Evolutionary conservation across 1,139 yeast species (phyloP).

Genomic region (Zhuliangozyma blackwelliae): DNA sequence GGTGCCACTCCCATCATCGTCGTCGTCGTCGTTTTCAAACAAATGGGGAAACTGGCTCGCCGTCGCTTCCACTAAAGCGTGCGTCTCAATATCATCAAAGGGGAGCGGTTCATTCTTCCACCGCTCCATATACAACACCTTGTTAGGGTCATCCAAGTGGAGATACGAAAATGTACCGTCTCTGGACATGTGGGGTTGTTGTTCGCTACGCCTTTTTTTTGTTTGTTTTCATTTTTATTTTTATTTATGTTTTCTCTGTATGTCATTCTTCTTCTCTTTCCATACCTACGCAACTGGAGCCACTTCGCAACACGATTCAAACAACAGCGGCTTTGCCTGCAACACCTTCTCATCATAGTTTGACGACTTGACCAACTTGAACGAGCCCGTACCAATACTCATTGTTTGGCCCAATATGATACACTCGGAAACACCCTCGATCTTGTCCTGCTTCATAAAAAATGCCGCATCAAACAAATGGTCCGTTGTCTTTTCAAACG

Average conservation of each 20-base stretch:
- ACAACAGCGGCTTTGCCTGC: conserved; percentile 51
- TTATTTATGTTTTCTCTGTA: background rate
- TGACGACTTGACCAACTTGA: conserved; percentile 70
- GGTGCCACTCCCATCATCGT: conserved; percentile 16
- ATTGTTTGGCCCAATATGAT: conserved; percentile 96
- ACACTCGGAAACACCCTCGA: conserved; percentile 98
- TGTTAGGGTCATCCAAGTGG: conserved; percentile 38
- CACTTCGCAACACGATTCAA: conserved; percentile 47
- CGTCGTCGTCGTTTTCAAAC: conserved; percentile 39
- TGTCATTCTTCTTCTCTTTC: too few species aligned
- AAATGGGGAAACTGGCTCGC: conserved; percentile 32
- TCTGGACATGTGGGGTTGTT: conserved; percentile 13
- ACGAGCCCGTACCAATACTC: conserved; percentile 97
- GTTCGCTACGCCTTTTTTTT: too few species aligned
- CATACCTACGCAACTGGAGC: conserved; percentile 11
- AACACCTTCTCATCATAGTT: conserved; percentile 42
- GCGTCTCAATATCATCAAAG: conserved; percentile 41
- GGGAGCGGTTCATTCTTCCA: conserved; percentile 43
- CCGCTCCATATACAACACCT: conserved; percentile 38
- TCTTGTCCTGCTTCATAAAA: conserved; percentile 91
- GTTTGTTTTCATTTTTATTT: too few species aligned
- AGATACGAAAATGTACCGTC: conserved; percentile 32
- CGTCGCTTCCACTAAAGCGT: conserved; percentile 34
- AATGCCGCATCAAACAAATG: conserved; percentile 98
- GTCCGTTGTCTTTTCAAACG: conserved; percentile 97